Conservation (phyloP, 768 basidiomycete genomes). For the Clitopilus passeckerianus region DNA sequence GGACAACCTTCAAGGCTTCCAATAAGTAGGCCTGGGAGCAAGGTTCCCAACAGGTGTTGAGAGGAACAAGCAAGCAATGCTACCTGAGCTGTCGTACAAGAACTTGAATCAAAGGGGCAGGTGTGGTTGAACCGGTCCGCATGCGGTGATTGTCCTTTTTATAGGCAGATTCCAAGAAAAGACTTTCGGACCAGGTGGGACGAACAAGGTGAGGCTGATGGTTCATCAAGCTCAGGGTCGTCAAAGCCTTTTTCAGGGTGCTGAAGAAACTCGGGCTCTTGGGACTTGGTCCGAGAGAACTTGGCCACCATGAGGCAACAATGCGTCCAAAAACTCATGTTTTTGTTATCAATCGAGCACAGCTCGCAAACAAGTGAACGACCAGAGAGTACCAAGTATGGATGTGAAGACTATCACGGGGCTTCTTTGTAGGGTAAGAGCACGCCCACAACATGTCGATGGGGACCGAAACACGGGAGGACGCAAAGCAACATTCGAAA, state of each 20-base stretch:
- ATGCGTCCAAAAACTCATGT: neutral
- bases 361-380: neutral
- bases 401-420: neutral
- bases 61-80: neutral
- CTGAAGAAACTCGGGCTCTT: neutral
- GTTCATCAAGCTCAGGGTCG: neutral
- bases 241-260: neutral
- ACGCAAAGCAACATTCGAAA: neutral
- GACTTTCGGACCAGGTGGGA: neutral
- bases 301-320: neutral
- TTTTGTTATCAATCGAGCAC: neutral
- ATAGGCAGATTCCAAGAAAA: neutral
- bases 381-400: neutral
- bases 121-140: neutral
- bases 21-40: neutral
- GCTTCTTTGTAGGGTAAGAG: neutral
- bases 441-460: neutral
- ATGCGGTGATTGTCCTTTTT: neutral
- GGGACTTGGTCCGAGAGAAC: neutral
- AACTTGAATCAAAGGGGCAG: neutral
- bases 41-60: neutral
- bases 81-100: neutral
- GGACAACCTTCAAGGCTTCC: neutral
- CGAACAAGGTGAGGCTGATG: neutral
- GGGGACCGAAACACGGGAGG: neutral